phyloP scores from a whole-genome alignment of 2,329 filamentous ascomycete species.

The Alternaria sp. region DNA sequence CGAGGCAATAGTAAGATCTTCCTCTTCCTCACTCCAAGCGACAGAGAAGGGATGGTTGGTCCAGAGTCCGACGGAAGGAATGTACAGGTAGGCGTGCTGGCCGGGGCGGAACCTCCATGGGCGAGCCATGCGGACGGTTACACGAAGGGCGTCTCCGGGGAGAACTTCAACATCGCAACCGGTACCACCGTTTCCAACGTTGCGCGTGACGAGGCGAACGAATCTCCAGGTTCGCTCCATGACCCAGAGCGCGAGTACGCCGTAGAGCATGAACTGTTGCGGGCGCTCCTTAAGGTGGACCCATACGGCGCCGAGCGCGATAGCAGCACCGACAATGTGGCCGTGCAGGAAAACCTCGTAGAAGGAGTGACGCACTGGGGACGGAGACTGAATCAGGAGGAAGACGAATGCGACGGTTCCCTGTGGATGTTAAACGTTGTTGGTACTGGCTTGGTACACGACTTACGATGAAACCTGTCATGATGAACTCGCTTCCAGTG shows the following conservation, averaged over 20 bases:
- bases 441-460: slow-evolving; percentile 60
- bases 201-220: slow-evolving; percentile 67
- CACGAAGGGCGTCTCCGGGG: slow-evolving; percentile 74
- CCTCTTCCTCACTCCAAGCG: slow-evolving; percentile 74
- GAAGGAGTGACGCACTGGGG: slow-evolving; percentile 75
- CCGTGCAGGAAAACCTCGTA: slow-evolving; percentile 79
- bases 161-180: slow-evolving; percentile 75
- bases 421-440: slow-evolving; percentile 63
- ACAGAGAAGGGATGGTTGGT: slow-evolving; percentile 82
- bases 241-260: slow-evolving; percentile 70
- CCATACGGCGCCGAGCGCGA: slow-evolving; percentile 69
- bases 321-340: slow-evolving; percentile 69
- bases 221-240: slow-evolving; percentile 68
- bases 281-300: slow-evolving; percentile 64
- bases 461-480: slow-evolving; percentile 69
- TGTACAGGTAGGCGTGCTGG: slow-evolving; percentile 80
- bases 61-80: slow-evolving; percentile 73
- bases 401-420: slow-evolving; percentile 66
- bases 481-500: slow-evolving; percentile 55
- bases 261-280: slow-evolving; percentile 67
- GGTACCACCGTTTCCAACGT: slow-evolving; percentile 70
- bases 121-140: slow-evolving; percentile 75
- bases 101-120: slow-evolving; percentile 79
- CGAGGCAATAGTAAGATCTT: slow-evolving; percentile 39
- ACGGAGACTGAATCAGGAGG: slow-evolving; percentile 72